Evolutionary conservation across 352 stramenopile species (phyloP).

Genomic region (Phytophthora idaei): DNA sequence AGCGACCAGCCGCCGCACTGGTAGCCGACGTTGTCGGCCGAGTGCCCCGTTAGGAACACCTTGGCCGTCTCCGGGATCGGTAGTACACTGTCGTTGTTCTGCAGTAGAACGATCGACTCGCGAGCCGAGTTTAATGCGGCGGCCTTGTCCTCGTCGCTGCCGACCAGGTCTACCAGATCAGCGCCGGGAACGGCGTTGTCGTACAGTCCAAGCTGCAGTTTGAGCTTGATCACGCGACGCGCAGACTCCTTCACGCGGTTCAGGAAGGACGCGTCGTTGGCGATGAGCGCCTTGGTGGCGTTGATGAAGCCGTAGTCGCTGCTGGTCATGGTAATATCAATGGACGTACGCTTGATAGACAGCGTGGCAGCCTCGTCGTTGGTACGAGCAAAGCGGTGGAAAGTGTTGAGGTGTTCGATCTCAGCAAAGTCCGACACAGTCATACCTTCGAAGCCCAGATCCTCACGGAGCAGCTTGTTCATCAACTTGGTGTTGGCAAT

Average conservation of each 20-base stretch:
- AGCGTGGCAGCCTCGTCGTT: constrained; percentile 59
- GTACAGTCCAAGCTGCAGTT: constrained; percentile 70
- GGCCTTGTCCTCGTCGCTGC: constrained; percentile 48
- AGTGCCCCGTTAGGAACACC: constrained; percentile 70
- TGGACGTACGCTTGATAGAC: constrained; percentile 70
- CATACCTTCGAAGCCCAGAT: constrained; percentile 84
- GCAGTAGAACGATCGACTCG: constrained; percentile 82
- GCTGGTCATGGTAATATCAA: constrained; percentile 93
- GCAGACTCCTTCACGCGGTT: constrained; percentile 64
- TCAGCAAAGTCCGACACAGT: constrained; percentile 91
- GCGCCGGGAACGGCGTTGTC: constrained; percentile 61
- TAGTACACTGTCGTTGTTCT: constrained; percentile 70
- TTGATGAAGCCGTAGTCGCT: constrained; percentile 59
- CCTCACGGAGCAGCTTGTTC: constrained; percentile 70
- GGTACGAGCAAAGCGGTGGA: constrained; percentile 53
- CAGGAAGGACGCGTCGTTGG: constrained; percentile 37
- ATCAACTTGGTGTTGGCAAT: constrained; percentile 82
- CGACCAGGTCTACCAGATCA: constrained; percentile 50
- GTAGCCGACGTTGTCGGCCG: constrained; percentile 62
- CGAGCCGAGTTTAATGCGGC: constrained; percentile 59
- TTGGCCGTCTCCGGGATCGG: constrained; percentile 40
- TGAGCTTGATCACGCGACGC: constrained; percentile 70
- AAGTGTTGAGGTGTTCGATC: constrained; percentile 83
- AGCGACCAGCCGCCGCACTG: constrained; percentile 82
- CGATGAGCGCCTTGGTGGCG: constrained; percentile 50